Evolutionary conservation across 2,329 filamentous ascomycete genomes (phyloP).

Genomic region (Stenocarpella maydis): DNA sequence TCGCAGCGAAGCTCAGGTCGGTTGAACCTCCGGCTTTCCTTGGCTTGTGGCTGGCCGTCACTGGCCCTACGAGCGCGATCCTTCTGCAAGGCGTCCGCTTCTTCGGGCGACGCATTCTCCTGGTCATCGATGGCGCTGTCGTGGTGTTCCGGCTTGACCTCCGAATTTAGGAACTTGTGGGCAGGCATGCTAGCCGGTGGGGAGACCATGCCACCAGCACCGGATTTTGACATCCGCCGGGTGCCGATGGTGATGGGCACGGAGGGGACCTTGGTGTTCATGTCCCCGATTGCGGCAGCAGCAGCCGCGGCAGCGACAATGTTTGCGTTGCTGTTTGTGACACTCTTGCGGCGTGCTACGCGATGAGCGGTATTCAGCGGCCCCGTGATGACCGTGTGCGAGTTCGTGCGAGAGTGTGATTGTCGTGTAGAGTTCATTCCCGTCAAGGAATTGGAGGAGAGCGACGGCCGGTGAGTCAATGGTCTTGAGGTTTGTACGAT

Average conservation of each 20-base stretch:
- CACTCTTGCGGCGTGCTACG: slow-evolving; percentile 92
- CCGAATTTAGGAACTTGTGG: slow-evolving; percentile 57
- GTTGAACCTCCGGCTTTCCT: slow-evolving; percentile 82
- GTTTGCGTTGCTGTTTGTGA: slow-evolving; percentile 77
- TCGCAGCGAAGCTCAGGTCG: slow-evolving; percentile 92
- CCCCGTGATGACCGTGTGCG: slow-evolving; percentile 80
- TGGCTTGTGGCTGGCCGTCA: slow-evolving; percentile 83
- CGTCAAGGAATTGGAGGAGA: slow-evolving; percentile 65
- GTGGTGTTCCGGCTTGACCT: slow-evolving; percentile 58
- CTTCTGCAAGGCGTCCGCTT: slow-evolving; percentile 58
- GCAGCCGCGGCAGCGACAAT: slow-evolving; percentile 79
- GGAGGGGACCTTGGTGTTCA: slow-evolving; percentile 56
- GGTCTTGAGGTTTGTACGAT: slow-evolving; percentile 72
- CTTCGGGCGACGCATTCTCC: slow-evolving; percentile 63
- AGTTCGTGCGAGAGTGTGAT: slow-evolving; percentile 77
- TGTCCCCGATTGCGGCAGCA: slow-evolving; percentile 47
- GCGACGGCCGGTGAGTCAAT: slow-evolving; percentile 68
- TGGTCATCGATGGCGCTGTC: slow-evolving; percentile 77
- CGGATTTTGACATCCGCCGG: slow-evolving; percentile 74
- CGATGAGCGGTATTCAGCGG: slow-evolving; percentile 84
- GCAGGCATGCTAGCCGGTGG: slow-evolving; percentile 75
- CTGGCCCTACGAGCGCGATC: slow-evolving; percentile 72
- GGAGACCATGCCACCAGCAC: slow-evolving; percentile 65
- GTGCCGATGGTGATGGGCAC: slow-evolving; percentile 65
- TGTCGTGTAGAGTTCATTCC: slow-evolving; percentile 66